These are phyloP conservation scores for Apiospora phragmitis DNA, from an alignment of 2,329 filamentous ascomycete genomes.

Conservation along the genomic window DNA sequence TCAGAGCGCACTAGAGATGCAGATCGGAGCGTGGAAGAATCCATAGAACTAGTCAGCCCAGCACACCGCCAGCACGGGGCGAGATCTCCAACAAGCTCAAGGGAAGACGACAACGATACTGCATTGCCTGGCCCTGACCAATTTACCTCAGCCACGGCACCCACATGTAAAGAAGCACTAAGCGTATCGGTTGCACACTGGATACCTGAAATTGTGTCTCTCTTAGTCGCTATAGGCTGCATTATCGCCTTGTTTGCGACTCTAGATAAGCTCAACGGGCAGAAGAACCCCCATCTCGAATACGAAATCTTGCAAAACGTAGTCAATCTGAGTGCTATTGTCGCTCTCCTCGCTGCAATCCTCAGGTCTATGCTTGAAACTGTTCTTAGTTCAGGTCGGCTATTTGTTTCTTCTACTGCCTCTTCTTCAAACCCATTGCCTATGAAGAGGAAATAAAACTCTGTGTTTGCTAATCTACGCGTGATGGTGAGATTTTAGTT, in stretches of 20 bases:
- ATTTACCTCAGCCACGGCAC: too few relatives aligned
- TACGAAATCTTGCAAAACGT: neutral
- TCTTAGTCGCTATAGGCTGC: neutral
- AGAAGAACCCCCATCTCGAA: neutral
- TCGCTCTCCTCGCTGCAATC: neutral
- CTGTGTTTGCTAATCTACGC: too few relatives aligned
- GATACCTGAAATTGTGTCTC: neutral
- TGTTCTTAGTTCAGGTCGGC: neutral
- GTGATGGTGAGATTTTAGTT: neutral
- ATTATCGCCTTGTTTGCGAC: neutral
- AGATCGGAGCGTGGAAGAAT: neutral
- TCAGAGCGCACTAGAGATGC: neutral
- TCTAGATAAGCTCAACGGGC: neutral
- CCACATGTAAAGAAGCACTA: neutral
- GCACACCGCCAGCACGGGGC: neutral
- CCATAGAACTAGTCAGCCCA: neutral
- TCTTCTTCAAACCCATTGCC: too few relatives aligned
- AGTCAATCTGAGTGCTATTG: neutral
- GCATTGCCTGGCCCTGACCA: too few relatives aligned
- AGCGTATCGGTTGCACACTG: neutral
- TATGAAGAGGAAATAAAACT: too few relatives aligned
- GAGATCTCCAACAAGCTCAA: too few relatives aligned
- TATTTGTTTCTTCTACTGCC: too few relatives aligned
- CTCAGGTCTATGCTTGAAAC: neutral
- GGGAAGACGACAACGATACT: too few relatives aligned